phyloP scores from a whole-genome alignment of 805 yeast genomes.

The Grigorovia transvaalensis region DNA sequence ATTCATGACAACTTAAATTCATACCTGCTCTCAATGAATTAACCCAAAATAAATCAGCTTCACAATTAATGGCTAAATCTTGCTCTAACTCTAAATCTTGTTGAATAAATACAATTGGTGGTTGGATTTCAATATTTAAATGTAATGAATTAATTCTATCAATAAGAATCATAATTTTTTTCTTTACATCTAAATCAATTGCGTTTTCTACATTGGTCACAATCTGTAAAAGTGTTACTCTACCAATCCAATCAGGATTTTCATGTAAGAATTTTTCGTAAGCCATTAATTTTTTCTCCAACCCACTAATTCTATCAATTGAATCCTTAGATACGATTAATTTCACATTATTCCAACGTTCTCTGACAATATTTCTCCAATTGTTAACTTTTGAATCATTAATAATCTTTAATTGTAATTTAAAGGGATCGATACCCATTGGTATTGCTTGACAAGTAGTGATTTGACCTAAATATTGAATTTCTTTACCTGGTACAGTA shows the following conservation, averaged over 20 bases:
- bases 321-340: constrained; percentile 84
- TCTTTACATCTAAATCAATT: constrained; percentile 55
- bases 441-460: constrained; percentile 51
- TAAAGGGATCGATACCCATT: constrained; percentile 71
- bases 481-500: constrained; percentile 35
- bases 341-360: constrained; percentile 61
- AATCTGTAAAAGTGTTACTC: constrained; percentile 72
- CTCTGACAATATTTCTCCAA: constrained; percentile 63
- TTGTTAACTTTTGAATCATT: constrained; percentile 39
- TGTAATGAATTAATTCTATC: constrained; percentile 76
- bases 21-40: constrained; percentile 93
- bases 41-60: constrained; percentile 81
- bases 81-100: constrained; percentile 86
- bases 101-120: constrained; percentile 78
- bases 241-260: constrained; percentile 61
- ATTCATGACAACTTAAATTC: constrained; percentile 94
- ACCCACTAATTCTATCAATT: constrained; percentile 76
- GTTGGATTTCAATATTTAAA: constrained; percentile 58
- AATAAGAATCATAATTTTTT: constrained; percentile 62
- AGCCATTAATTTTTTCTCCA: constrained; percentile 76
- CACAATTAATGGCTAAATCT: constrained; percentile 72
- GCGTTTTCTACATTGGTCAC: constrained; percentile 45
- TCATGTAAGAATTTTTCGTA: constrained; percentile 66
- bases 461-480: constrained; percentile 48
- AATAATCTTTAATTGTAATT: constrained; percentile 40